A percentile compares a stretch with the other conserved stretches of the same genome.
phyloP scores from a whole-genome alignment of 192 early-diverging fungal species.

The Backusella tarrabulga region DNA sequence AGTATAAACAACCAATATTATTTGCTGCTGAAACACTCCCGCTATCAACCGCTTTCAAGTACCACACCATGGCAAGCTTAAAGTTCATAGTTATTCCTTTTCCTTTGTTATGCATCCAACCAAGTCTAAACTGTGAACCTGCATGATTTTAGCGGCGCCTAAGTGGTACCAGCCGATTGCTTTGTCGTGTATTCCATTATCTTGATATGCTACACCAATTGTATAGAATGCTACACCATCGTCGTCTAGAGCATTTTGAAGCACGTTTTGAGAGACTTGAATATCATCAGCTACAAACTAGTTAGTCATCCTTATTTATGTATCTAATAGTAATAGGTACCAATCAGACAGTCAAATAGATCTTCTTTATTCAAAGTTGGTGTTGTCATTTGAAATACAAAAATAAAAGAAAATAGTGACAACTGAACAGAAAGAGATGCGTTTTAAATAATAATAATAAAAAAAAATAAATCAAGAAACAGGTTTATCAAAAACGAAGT shows the following conservation, averaged over 20 bases:
- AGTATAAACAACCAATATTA: background rate
- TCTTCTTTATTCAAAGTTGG: background rate
- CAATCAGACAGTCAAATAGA: background rate
- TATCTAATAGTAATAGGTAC: background rate
- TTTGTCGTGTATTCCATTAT: background rate
- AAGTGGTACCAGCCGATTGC: background rate
- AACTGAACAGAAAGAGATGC: background rate
- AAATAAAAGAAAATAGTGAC: background rate
- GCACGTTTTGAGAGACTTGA: background rate
- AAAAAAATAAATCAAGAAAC: background rate
- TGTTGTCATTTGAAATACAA: background rate
- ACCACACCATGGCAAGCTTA: background rate
- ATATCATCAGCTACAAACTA: background rate
- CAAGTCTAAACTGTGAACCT: background rate
- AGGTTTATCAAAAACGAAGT: background rate
- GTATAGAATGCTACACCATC: background rate
- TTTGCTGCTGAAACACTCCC: background rate
- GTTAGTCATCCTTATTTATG: background rate
- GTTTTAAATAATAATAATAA: background rate
- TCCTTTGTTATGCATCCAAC: background rate
- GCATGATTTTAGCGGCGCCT: background rate
- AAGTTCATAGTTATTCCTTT: background rate
- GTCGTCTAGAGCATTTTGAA: background rate
- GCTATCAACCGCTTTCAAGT: background rate
- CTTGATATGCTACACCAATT: background rate